Base-by-base conservation (phyloP, 2,329 filamentous ascomycete species). In the Aspergillus awamori region DNA sequence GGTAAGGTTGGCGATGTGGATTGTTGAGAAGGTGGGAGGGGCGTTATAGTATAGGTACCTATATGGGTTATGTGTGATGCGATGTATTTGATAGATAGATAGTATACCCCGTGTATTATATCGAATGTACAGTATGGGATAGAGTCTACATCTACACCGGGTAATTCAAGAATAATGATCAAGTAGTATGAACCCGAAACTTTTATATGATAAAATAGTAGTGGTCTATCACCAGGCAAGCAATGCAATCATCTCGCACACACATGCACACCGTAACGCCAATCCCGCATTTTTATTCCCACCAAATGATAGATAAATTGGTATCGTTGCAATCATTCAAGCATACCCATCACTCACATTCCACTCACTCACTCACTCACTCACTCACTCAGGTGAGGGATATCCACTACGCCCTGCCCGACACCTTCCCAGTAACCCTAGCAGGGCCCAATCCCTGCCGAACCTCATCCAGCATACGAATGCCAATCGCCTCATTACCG, bases 1-100 rank as follows among this genome's bases (percentile, higher is more conserved):
- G 74, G 95, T 99, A 41, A 82, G 92, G 61, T 77, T 96, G 63
- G 92, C 93, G 3, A 97, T 98, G 93, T 96, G 92, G 92, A 90
- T 97, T 77, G 93, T 97, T 5, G 86, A 87, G 69, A 81, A 92
- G 36, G 85, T 97, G 7, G 94, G 94, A 0, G 94, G 94, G 13
- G 93, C 93, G n/a, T 80, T 98, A 73, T 97, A 80, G 45, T 36
- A 36, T 36, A 48, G n/a, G 51, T 36, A 36, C 4, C 28, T 36
- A 57, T 24, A 20, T 51, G 3, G 43, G 13, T 6, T 48, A 17
- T 58, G 8, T 43, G 11, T 51, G 13, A 22, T 48, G 30, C 41
- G 33, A 49, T 24, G n/a, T 61, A 36, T 36, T 36, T 36, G 51
- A 59, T 57, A 54, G 41, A 62, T 58, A 57, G 57, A 54, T 26